phyloP scores from a whole-genome alignment of 2,329 filamentous ascomycete species.

The Ophiostoma novo-ulmi region DNA sequence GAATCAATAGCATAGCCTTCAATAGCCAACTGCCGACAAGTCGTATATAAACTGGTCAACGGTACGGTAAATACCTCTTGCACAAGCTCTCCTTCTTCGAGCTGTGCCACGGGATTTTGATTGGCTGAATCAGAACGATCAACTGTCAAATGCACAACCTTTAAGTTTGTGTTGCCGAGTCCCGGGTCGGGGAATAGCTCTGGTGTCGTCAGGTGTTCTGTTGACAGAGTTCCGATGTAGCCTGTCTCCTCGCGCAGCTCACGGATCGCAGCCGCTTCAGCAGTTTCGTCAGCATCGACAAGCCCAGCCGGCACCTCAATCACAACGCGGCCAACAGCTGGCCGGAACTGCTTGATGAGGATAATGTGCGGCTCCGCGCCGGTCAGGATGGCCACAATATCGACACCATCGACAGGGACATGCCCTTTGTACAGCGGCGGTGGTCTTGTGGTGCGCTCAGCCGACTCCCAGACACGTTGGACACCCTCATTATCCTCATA shows the following conservation, averaged over 20 bases:
- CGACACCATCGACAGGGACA: slow-evolving; percentile 60
- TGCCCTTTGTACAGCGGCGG: slow-evolving; percentile 47
- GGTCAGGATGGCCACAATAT: slow-evolving; percentile 63
- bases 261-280: slow-evolving; percentile 56
- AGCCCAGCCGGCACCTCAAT: slow-evolving; percentile 63
- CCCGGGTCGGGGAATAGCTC: slow-evolving; percentile 46
- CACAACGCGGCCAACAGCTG: slow-evolving; percentile 53
- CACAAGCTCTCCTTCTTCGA: slow-evolving; percentile 79
- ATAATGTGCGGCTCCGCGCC: slow-evolving; percentile 50
- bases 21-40: slow-evolving; percentile 60
- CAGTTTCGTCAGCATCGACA: slow-evolving; percentile 56
- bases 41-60: slow-evolving; percentile 57
- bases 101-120: slow-evolving; percentile 59
- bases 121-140: slow-evolving; percentile 66
- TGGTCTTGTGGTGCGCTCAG: slow-evolving; percentile 60
- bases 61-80: slow-evolving; percentile 65
- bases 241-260: slow-evolving; percentile 65
- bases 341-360: slow-evolving; percentile 63
- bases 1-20: slow-evolving; percentile 76
- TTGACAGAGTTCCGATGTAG: slow-evolving; percentile 46
- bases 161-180: slow-evolving; percentile 62
- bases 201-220: background rate
- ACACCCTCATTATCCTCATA: slow-evolving; percentile 60
- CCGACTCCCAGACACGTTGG: slow-evolving; percentile 64
- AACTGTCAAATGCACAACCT: slow-evolving; percentile 67